Evolutionary conservation across 257 asterid species (phyloP).

Genomic region (Gynochthodes officinalis): DNA sequence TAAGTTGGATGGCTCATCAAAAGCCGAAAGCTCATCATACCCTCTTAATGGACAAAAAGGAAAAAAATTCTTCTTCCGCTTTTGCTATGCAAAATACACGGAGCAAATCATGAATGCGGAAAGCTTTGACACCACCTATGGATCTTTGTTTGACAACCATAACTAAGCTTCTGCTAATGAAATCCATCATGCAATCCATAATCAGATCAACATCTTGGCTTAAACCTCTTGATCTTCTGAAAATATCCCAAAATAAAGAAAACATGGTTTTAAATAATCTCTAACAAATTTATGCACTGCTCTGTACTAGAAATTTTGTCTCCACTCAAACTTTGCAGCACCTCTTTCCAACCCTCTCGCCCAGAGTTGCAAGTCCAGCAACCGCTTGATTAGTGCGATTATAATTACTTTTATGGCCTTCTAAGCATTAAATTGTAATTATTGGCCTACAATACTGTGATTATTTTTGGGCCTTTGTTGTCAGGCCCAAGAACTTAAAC

Average conservation of each 20-base stretch:
- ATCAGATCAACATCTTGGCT: not conserved
- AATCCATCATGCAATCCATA: constrained; percentile 9
- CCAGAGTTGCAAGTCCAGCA: not conserved
- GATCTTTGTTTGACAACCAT: not conserved
- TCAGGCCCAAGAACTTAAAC: no score
- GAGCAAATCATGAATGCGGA: constrained; percentile 7
- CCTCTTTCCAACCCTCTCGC: not conserved
- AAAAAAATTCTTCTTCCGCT: not conserved
- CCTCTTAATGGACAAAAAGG: not conserved
- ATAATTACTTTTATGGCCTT: no score
- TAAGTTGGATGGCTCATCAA: not conserved
- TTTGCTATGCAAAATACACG: not conserved
- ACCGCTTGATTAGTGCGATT: no score
- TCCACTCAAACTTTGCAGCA: not conserved
- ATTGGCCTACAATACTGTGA: not conserved
- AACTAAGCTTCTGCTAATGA: not conserved
- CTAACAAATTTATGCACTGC: not conserved
- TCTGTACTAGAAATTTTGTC: not conserved
- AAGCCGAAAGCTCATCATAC: not conserved
- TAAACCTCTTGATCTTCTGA: not conserved
- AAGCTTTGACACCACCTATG: not conserved
- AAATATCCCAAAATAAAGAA: constrained; percentile 11
- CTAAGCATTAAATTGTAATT: no score
- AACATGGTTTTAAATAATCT: constrained; percentile 2
- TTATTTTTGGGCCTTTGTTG: no score